Conservation (phyloP, 805 yeast species). For the Wickerhamiella musiphila region DNA sequence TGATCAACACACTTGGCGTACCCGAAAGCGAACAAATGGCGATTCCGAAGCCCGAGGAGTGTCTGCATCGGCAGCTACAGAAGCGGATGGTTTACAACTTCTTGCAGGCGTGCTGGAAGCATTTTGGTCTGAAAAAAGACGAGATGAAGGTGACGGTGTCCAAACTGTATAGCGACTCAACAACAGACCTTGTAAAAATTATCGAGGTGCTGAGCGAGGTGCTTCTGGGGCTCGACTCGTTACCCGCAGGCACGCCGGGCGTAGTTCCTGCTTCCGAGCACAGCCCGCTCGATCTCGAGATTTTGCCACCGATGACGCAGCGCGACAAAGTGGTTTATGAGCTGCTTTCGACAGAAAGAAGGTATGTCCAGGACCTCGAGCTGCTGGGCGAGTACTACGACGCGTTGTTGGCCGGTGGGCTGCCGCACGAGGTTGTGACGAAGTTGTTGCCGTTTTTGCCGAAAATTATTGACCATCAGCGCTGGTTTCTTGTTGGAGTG, state of each 20-base stretch:
- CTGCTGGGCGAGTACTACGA: conserved; percentile 46
- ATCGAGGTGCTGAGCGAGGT: conserved; percentile 46
- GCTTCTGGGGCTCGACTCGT: conserved; percentile 6
- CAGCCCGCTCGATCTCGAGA: conserved; percentile 2
- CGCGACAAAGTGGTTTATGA: conserved; percentile 70
- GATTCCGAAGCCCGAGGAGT: conserved; percentile 44
- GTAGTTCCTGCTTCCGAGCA: background rate
- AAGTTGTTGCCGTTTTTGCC: conserved; percentile 69
- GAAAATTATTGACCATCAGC: conserved; percentile 78
- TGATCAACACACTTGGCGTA: conserved; percentile 45
- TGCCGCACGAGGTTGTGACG: conserved; percentile 66
- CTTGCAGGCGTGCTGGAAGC: conserved; percentile 65
- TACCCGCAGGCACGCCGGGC: background rate
- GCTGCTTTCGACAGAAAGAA: conserved; percentile 75
- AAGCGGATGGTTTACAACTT: conserved; percentile 84
- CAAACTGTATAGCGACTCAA: conserved; percentile 68
- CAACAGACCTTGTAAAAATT: conserved; percentile 61
- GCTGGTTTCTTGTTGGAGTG: conserved; percentile 70
- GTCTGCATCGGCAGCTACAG: conserved; percentile 70
- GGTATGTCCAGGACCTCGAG: conserved; percentile 83
- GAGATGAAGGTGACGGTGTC: conserved; percentile 78
- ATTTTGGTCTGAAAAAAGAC: conserved; percentile 49
- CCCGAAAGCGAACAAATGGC: conserved; percentile 17
- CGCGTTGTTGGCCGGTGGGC: conserved; percentile 48
- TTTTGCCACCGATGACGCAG: conserved; percentile 19